Percentiles rank a stretch among this genome's conserved stretches.
Evolutionary conservation across 768 basidiomycete species (phyloP).

Genomic region (Tephrocybe sp.): DNA sequence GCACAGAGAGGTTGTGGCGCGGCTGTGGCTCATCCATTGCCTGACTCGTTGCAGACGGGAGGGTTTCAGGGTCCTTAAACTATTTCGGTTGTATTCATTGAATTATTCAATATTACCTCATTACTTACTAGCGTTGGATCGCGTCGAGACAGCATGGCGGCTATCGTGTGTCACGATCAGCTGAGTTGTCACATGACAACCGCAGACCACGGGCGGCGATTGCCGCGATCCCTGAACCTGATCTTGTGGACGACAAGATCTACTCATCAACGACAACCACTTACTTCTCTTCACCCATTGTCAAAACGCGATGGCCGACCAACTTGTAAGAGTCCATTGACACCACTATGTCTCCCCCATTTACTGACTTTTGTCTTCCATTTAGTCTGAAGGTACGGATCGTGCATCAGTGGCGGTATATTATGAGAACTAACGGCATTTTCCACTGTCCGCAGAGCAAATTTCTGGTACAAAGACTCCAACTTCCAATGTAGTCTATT

Average conservation of each 20-base stretch:
- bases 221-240: slow-evolving; percentile 19
- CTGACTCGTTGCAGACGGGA: slow-evolving; percentile 41
- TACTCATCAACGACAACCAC: slow-evolving; percentile 1
- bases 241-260: neutral
- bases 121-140: too few relatives aligned
- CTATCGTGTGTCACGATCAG: too few relatives aligned
- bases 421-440: neutral
- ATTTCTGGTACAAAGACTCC: slow-evolving; percentile 67
- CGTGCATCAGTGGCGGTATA: slow-evolving; percentile 12
- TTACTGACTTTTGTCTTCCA: neutral
- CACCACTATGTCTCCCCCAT: slow-evolving; percentile 1
- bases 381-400: slow-evolving; percentile 59
- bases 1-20: slow-evolving; percentile 38
- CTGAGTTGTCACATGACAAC: neutral
- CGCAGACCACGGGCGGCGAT: slow-evolving; percentile 21
- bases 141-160: too few relatives aligned
- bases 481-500: neutral
- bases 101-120: too few relatives aligned
- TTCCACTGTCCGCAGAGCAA: slow-evolving; percentile 61
- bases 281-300: slow-evolving; percentile 14
- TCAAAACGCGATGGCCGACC: slow-evolving; percentile 49
- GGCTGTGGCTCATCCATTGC: slow-evolving; percentile 26
- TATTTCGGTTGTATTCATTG: neutral
- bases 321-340: slow-evolving; percentile 42
- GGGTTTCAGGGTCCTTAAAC: slow-evolving; percentile 27